Evolutionary conservation across 371 early-diverging fungal species (phyloP), one percentile per base, ranked within the genome.

Genomic region (Saksenaea vasiformis): DNA sequence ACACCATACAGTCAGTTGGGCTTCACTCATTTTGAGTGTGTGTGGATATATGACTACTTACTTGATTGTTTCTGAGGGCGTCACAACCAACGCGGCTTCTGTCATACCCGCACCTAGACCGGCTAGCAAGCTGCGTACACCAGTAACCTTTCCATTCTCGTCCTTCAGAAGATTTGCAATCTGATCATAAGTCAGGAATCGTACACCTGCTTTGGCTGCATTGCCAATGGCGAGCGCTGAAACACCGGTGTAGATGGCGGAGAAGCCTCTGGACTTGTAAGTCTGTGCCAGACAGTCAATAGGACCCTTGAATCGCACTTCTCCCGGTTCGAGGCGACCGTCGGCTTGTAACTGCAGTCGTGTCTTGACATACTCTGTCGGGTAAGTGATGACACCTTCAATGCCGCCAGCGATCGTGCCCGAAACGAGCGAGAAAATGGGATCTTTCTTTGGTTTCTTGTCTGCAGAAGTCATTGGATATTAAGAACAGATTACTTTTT

Each of bases 21-120:
- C n/a, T n/a, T n/a, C n/a, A n/a, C n/a, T n/a, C n/a, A n/a, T n/a
- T n/a, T n/a, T n/a, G n/a, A n/a, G n/a, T n/a, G n/a, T n/a, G n/a
- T n/a, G 22, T 19, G 24, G 43, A 41, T n/a, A 41, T 0, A 15
- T 10, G 1, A 19, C 27, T 59, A 43, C 82, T 66, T 79, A 89
- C 88, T 96, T 96, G 73, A 96, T 92, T 1, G 95, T 92, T 71
- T 96, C 97, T 14, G 93, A 88, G 2, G 96, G 97, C 1, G 95
- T 94, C 0, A 95, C 96, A 0, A 92, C 95, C 19, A 92, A 61
- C 3, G 88, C 80, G 0, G 94, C 95, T 62, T 95, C 95, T 13
- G 90, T 86, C 76, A 94, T 86, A 11, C 98, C 98, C 0, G 96
- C 95, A 13, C 92, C 92, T 26, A 97, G 73, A 5, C 96, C 98